Conservation (phyloP, 2,329 filamentous ascomycete genomes). For the Gaeumannomyces tritici region DNA sequence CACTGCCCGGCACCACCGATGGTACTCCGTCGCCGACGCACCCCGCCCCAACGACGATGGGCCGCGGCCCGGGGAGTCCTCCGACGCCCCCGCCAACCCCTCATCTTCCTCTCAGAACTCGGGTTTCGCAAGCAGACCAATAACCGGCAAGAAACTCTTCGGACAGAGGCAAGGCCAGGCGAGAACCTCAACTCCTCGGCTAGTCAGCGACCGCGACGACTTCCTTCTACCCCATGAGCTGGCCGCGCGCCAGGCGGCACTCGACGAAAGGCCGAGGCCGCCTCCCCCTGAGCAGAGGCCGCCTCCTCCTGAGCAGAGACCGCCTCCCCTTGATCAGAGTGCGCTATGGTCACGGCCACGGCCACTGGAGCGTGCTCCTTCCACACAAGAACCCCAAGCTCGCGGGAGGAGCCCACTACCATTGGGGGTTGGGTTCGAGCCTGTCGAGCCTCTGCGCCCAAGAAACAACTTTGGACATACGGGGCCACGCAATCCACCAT, state of each 20-base stretch:
- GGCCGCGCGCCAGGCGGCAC: not conserved
- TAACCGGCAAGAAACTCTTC: not conserved
- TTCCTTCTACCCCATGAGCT: constrained; percentile 3
- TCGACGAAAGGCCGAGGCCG: not conserved
- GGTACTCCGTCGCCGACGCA: not conserved
- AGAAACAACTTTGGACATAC: not conserved
- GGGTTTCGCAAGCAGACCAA: not conserved
- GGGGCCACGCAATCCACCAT: not conserved
- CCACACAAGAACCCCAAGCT: too few species aligned
- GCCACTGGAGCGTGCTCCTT: too few species aligned
- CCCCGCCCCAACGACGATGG: not conserved
- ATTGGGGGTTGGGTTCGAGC: not conserved
- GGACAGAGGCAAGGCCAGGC: not conserved
- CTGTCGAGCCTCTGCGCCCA: not conserved
- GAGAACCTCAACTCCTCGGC: not conserved
- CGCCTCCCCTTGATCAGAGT: too few species aligned
- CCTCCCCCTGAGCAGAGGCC: too few species aligned
- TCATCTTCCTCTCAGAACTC: not conserved
- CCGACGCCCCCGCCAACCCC: not conserved
- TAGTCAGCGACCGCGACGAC: not conserved
- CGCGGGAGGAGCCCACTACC: not conserved
- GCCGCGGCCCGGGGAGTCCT: not conserved
- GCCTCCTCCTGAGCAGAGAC: too few species aligned
- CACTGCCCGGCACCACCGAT: not conserved
- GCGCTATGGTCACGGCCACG: too few species aligned